Percentiles rank a stretch among this genome's conserved stretches.
phyloP scores from a whole-genome alignment of 176 grass and related monocot species.

The Calamus simplicifolius region DNA sequence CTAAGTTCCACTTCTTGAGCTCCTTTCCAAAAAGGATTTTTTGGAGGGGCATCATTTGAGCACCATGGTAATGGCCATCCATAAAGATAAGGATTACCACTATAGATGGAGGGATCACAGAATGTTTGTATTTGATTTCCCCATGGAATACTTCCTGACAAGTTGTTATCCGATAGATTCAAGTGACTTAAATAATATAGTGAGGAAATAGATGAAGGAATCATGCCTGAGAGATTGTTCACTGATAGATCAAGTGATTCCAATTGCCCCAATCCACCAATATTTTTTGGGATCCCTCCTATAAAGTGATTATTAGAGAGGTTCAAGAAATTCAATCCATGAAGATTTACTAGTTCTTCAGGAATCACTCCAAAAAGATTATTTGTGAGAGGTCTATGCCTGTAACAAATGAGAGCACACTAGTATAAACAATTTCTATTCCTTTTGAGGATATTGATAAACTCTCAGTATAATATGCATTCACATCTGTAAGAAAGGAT shows the following conservation, averaged over 20 bases:
- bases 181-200: neutral
- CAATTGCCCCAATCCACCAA: neutral
- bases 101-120: neutral
- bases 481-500: too few relatives aligned
- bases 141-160: neutral
- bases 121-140: neutral
- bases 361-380: too few relatives aligned
- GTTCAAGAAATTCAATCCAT: too few relatives aligned
- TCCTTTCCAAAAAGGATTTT: too few relatives aligned
- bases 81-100: neutral
- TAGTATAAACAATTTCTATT: too few relatives aligned
- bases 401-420: too few relatives aligned
- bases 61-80: neutral
- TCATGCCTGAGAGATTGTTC: neutral
- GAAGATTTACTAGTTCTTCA: too few relatives aligned
- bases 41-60: too few relatives aligned
- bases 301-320: neutral
- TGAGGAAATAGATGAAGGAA: neutral
- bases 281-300: neutral
- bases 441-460: too few relatives aligned
- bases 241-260: slow-evolving; percentile 2
- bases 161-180: slow-evolving; percentile 4
- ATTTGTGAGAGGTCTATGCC: too few relatives aligned
- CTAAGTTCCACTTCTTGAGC: too few relatives aligned
- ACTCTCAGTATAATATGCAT: too few relatives aligned